Evolutionary conservation across 108 stramenopile genomes (phyloP), one percentile per base, ranked within the genome.

Genomic region (Cyclotella baltica): DNA sequence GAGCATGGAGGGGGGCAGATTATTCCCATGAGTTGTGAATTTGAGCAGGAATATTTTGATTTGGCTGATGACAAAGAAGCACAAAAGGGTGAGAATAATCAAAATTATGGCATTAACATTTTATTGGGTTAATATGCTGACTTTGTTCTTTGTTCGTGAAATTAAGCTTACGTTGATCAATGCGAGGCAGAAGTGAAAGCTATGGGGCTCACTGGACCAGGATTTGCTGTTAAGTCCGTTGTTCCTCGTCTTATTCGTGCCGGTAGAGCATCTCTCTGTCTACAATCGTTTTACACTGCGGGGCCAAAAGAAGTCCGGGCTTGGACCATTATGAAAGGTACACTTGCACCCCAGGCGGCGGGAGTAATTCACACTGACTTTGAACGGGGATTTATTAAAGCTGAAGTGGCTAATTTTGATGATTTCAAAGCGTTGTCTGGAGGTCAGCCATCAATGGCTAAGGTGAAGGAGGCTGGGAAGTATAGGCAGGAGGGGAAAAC

Each of bases 321-420:
- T 19, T 99, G 99, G 99, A 99, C 98, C 19, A 96, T 99, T 66
- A 95, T 96, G 89, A 88, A 91, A 78, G 96, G 96, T 27, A 88
- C 94, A 38, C 62, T 88, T 18, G 96, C 97, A 47, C 98, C 97
- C 4, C 95, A 98, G 75, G 98, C 97, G n/a, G 97, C 98, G 35
- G 98, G 98, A 34, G 96, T 96, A 30, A 99, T 99, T 76, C 99
- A 99, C 85, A 93, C 96, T 3, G 99, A 99, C 81, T 99, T 99
- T 78, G 99, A 99, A 86, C 86, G 97, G 58, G 98, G 98, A 38
- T 99, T 99, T 81, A 99, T 99, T 87, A 97, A 96, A 75, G 99
- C 98, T 4, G 99, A 99, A 72, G 96, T 98, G n/a, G 88, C 89
- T 72, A 85, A 87, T 47, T 99, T 93, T 85, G 96, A 97, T 47